Percentiles rank a stretch among this genome's conserved stretches.
These are phyloP conservation scores for Coemansia linderi DNA, from an alignment of 371 early-diverging fungal genomes.

Conservation along the genomic window DNA sequence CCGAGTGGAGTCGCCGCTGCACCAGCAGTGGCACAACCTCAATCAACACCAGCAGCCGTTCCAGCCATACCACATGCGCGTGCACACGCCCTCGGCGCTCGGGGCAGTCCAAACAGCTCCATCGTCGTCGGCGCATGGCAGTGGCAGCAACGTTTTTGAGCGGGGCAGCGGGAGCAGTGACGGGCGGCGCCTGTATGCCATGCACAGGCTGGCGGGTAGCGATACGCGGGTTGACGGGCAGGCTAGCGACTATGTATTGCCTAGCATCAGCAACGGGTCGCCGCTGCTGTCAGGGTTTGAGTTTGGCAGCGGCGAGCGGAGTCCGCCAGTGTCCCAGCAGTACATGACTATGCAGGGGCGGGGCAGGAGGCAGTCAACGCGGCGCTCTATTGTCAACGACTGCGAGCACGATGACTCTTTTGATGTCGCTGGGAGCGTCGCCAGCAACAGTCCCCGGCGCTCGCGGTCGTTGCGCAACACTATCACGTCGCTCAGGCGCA, in stretches of 20 bases:
- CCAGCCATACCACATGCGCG: constrained; percentile 8
- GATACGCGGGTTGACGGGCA: constrained; percentile 29
- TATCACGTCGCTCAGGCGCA: constrained; percentile 47
- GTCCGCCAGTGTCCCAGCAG: constrained; percentile 14
- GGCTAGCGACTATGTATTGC: constrained; percentile 24
- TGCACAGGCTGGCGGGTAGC: constrained; percentile 36
- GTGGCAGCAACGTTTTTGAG: constrained; percentile 10
- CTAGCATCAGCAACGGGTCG: constrained; percentile 37
- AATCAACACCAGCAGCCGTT: constrained; percentile 5
- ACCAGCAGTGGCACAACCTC: constrained; percentile 6
- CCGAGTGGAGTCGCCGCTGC: constrained; percentile 2
- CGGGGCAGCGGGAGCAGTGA: constrained; percentile 9
- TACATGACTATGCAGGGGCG: constrained; percentile 4
- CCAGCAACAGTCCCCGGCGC: constrained; percentile 36
- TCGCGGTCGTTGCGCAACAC: constrained; percentile 50
- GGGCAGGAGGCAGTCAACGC: constrained; percentile 3
- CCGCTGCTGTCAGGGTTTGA: constrained; percentile 36
- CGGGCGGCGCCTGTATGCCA: constrained; percentile 19
- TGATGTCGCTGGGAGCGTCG: neutral
- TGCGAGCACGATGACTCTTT: constrained; percentile 10
- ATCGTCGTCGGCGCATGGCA: neutral
- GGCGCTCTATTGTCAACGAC: constrained; percentile 8
- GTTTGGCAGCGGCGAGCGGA: constrained; percentile 18
- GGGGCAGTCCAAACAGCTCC: constrained; percentile 1
- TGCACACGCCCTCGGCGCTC: constrained; percentile 2